Conservation (phyloP, 257 asterid genomes). For the Plantago major region DNA sequence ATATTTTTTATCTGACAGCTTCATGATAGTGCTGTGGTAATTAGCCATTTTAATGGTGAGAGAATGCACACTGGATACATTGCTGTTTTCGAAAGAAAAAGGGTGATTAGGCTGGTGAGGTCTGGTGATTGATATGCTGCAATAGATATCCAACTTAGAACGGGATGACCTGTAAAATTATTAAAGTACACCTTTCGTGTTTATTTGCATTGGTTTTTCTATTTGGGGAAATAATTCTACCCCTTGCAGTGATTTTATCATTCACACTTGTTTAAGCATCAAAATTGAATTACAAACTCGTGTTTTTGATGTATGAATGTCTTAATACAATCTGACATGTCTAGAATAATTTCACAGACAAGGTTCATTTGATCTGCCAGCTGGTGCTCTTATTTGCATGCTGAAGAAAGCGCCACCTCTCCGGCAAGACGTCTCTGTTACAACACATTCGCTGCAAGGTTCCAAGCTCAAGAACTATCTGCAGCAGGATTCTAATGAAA, state of each 20-base stretch:
- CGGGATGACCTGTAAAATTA: no score
- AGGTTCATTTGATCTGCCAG: conserved; percentile 52
- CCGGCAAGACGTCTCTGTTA: conserved; percentile 29
- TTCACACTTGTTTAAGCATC: background rate
- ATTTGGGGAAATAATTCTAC: background rate
- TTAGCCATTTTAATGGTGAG: no score
- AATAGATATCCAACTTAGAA: no score
- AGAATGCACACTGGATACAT: no score
- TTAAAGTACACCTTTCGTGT: background rate
- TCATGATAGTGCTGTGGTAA: no score
- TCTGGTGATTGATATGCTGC: no score
- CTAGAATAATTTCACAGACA: conserved; percentile 32
- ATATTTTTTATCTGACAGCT: background rate
- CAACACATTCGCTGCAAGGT: conserved; percentile 25
- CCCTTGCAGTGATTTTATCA: background rate
- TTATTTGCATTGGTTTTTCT: background rate
- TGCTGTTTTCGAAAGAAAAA: no score
- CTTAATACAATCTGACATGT: conserved; percentile 19
- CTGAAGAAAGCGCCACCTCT: conserved; percentile 80
- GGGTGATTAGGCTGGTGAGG: no score
- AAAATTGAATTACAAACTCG: background rate
- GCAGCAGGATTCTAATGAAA: conserved; percentile 19
- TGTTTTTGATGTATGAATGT: background rate
- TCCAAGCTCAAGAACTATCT: conserved; percentile 24
- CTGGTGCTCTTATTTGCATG: conserved; percentile 64